Base-by-base conservation (phyloP, 306 rosid species). In the Abrus precatorius region DNA sequence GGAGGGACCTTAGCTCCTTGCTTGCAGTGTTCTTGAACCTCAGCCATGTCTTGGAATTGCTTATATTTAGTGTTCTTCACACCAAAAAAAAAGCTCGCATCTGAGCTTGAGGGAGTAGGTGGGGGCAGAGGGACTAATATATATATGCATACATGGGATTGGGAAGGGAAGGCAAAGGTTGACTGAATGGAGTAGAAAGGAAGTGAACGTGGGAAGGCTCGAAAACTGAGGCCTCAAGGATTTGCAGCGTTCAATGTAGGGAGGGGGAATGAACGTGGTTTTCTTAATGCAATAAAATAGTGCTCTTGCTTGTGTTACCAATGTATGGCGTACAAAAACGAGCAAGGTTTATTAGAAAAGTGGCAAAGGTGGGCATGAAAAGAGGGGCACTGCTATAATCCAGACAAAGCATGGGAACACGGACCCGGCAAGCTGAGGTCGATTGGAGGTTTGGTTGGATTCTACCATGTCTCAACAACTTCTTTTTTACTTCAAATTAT, bases 391-490 rank as follows among this genome's bases (percentile, higher is more conserved):
- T 87, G 97, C 83, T 74, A 44, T 75, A 76, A 86, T 83, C 78
- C 81, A 85, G 91, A 93, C 89, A 88, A 69, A 67, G 89, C 97
- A 88, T 77, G 90, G 92, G 89, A 90, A 87, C 91, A 90, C 0
- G 65, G 62, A 57, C 82, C 97, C 91, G 92, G 90, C 90, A 89
- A 85, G 66, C 80, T 72, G 54, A 84, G 82, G 75, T 75, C 75
- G 72, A 55, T 56, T 77, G 79, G 84, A 82, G 30, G 74, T 78
- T 87, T 83, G 78, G 79, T 81, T 85, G 88, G 88, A 86, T 86
- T 84, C 80, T 75, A 29, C 67, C 86, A 64, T 27, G 20, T 55
- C 78, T 84, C 86, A 82, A 86, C 83, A 61, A 5, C 63, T 6
- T 73, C 12, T 67, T 59, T 76, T 69, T 76, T 68, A 77, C 74